A percentile compares a stretch with the other conserved stretches of the same genome.
phyloP scores from a whole-genome alignment of 805 yeast genomes.

The Saccharomycopsis malanga region DNA sequence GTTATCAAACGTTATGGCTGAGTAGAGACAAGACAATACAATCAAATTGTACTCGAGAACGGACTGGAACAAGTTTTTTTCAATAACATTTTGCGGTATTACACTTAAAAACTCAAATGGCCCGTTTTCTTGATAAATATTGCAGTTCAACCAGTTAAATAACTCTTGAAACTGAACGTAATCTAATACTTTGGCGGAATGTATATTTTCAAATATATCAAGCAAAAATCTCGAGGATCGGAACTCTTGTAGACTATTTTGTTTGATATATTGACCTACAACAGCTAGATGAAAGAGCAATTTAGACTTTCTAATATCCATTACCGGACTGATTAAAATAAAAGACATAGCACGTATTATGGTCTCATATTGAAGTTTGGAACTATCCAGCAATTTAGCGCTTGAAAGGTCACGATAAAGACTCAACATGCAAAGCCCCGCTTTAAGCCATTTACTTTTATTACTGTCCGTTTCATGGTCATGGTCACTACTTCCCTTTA shows the following conservation, averaged over 20 bases:
- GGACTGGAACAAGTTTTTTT: constrained; percentile 8
- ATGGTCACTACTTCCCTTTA: background rate
- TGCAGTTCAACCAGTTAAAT: background rate
- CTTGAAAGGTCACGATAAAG: background rate
- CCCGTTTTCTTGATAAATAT: background rate
- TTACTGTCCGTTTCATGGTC: background rate
- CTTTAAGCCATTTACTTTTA: background rate
- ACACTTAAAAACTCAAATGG: background rate
- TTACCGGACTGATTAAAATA: background rate
- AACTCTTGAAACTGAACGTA: background rate
- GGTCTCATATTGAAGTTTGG: background rate
- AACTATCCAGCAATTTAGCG: background rate
- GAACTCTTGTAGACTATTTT: background rate
- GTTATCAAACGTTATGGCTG: background rate
- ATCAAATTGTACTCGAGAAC: constrained; percentile 14
- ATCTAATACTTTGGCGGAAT: background rate
- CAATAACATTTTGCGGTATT: background rate
- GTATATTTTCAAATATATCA: background rate
- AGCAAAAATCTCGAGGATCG: too few relatives aligned
- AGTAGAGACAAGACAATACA: constrained; percentile 5
- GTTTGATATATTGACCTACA: background rate
- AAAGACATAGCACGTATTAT: background rate
- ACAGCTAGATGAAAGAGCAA: background rate
- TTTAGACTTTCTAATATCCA: constrained; percentile 6
- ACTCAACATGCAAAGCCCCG: background rate